phyloP scores from a whole-genome alignment of 2,329 filamentous ascomycete genomes.

The Penicillium vulpinum region DNA sequence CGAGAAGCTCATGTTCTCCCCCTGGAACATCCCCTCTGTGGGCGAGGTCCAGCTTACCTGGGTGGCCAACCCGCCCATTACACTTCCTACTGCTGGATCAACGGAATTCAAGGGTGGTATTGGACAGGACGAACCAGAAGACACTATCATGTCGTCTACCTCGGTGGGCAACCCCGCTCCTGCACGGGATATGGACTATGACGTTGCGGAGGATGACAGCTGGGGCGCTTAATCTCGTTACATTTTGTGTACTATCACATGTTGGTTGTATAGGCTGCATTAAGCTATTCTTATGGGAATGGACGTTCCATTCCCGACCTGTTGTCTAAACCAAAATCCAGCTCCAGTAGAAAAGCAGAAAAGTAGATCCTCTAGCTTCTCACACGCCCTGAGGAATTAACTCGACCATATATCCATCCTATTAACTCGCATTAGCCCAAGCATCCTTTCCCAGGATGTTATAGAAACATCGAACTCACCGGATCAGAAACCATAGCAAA shows the following conservation, averaged over 20 bases:
- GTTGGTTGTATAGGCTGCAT: conserved; percentile 7
- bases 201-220: conserved; percentile 52
- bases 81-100: conserved; percentile 14
- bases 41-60: conserved; percentile 58
- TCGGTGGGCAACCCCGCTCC: conserved; percentile 11
- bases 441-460: background rate
- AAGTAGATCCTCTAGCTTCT: background rate
- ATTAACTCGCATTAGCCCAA: background rate
- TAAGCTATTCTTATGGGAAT: background rate
- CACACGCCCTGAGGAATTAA: conserved; percentile 33
- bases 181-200: conserved; percentile 49
- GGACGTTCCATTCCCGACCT: background rate
- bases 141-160: conserved; percentile 34
- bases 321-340: background rate
- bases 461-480: conserved; percentile 25
- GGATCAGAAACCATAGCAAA: conserved; percentile 44
- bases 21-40: conserved; percentile 51
- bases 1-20: conserved; percentile 55
- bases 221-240: conserved; percentile 34
- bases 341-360: background rate
- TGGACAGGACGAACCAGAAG: conserved; percentile 29
- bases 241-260: background rate
- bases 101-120: conserved; percentile 26
- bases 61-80: conserved; percentile 46
- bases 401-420: conserved; percentile 40